Evolutionary conservation across 805 yeast genomes (phyloP).

Genomic region (Suhomyces tanzawaensis): DNA sequence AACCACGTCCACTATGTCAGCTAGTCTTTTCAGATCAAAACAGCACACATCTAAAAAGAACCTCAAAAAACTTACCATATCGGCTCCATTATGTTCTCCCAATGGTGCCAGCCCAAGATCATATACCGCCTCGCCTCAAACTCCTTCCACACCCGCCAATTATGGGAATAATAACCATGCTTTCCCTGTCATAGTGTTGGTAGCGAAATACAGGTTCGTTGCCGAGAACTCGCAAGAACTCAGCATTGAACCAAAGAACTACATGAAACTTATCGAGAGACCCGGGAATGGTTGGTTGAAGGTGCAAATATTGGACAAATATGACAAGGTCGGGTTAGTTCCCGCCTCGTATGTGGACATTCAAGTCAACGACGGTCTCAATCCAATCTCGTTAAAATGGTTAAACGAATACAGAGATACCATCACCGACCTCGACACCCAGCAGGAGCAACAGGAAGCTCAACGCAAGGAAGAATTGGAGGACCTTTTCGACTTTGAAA

Average conservation of each 20-base stretch:
- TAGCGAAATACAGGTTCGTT: slow-evolving; percentile 30
- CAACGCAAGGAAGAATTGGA: neutral
- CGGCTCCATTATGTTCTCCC: slow-evolving; percentile 19
- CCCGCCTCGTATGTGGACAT: slow-evolving; percentile 42
- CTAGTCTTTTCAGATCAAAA: slow-evolving; percentile 24
- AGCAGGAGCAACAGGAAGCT: neutral
- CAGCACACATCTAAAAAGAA: slow-evolving; percentile 19
- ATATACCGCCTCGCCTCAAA: slow-evolving; percentile 5
- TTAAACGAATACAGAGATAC: slow-evolving; percentile 18
- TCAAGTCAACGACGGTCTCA: slow-evolving; percentile 35
- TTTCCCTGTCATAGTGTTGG: slow-evolving; percentile 23
- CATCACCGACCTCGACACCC: slow-evolving; percentile 3
- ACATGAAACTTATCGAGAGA: slow-evolving; percentile 30
- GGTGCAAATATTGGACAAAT: slow-evolving; percentile 27
- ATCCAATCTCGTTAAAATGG: slow-evolving; percentile 34
- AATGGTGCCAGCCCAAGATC: slow-evolving; percentile 2
- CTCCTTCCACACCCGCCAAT: slow-evolving; percentile 8
- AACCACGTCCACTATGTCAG: slow-evolving; percentile 19
- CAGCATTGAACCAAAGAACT: slow-evolving; percentile 24
- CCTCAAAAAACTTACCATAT: slow-evolving; percentile 25
- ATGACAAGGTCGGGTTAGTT: slow-evolving; percentile 26
- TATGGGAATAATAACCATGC: slow-evolving; percentile 10
- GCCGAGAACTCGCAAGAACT: slow-evolving; percentile 30
- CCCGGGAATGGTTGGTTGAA: slow-evolving; percentile 42
- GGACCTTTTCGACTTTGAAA: slow-evolving; percentile 5